Evolutionary conservation across 2,329 filamentous ascomycete genomes (phyloP).

Genomic region (Colletotrichum acutatum): DNA sequence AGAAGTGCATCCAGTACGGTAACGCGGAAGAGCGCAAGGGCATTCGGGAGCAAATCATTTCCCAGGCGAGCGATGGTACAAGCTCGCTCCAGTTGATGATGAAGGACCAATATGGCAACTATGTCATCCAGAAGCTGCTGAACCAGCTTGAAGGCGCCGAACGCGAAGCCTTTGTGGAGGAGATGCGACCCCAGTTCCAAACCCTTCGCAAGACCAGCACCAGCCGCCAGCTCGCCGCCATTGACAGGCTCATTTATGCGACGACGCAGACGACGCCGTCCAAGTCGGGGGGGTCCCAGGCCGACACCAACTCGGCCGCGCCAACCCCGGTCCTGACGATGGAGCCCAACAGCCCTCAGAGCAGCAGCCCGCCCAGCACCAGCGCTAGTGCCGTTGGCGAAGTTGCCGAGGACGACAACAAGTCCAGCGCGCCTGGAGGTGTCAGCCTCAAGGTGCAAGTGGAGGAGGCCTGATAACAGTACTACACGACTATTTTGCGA

Average conservation of each 20-base stretch:
- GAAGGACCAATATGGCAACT: conserved; percentile 94
- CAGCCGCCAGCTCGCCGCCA: conserved; percentile 73
- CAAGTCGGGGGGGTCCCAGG: conserved; percentile 30
- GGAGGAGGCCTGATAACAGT: conserved; percentile 43
- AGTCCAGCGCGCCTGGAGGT: conserved; percentile 35
- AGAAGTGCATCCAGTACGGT: conserved; percentile 85
- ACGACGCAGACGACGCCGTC: conserved; percentile 34
- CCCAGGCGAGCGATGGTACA: conserved; percentile 71
- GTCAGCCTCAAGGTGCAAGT: conserved; percentile 42
- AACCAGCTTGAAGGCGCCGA: conserved; percentile 70
- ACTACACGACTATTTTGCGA: not conserved
- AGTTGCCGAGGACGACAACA: conserved; percentile 43
- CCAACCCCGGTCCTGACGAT: conserved; percentile 76
- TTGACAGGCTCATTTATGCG: conserved; percentile 64
- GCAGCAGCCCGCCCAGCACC: conserved; percentile 72
- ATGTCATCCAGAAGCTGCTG: conserved; percentile 93
- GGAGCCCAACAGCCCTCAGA: conserved; percentile 76
- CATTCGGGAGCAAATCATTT: conserved; percentile 74
- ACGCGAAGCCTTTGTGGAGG: conserved; percentile 67
- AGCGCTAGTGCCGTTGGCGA: conserved; percentile 65
- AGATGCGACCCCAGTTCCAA: conserved; percentile 71
- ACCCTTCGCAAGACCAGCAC: conserved; percentile 72
- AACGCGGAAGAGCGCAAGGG: conserved; percentile 74
- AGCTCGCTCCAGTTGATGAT: conserved; percentile 81
- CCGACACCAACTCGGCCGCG: conserved; percentile 61